A percentile compares a stretch with the other conserved stretches of the same genome.
Evolutionary conservation across 2,329 filamentous ascomycete species (phyloP).

Genomic region (Rutstroemia sp.): DNA sequence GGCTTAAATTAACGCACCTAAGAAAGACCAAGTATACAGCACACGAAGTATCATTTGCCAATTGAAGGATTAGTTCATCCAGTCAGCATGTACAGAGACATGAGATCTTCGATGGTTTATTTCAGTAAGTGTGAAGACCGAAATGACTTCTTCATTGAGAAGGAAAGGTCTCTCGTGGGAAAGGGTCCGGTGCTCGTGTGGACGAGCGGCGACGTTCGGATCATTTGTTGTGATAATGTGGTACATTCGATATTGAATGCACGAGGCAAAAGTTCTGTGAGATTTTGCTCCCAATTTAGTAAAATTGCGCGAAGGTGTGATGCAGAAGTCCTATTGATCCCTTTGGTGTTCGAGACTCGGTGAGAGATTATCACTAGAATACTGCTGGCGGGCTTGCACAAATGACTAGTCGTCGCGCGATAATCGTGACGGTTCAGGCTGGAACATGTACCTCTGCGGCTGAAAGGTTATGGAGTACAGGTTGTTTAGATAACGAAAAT

Average conservation of each 20-base stretch:
- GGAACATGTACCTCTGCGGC: background rate
- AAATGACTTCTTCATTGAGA: background rate
- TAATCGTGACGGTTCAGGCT: background rate
- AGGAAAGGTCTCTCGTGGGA: background rate
- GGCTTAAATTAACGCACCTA: background rate
- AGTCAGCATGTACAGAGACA: background rate
- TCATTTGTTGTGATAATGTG: background rate
- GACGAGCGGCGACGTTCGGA: background rate
- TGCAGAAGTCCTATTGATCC: background rate
- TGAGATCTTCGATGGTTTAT: background rate
- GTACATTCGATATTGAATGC: background rate
- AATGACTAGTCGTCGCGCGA: too few relatives aligned
- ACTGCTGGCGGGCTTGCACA: too few relatives aligned
- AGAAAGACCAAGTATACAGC: background rate
- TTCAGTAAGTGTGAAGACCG: background rate
- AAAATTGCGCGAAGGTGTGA: background rate
- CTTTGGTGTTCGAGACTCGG: background rate
- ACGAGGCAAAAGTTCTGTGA: background rate
- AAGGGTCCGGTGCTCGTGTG: background rate
- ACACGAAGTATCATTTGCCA: background rate
- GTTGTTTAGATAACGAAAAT: background rate
- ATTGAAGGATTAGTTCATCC: background rate
- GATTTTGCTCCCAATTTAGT: background rate
- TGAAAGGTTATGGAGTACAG: background rate
- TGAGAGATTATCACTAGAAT: too few relatives aligned